Evolutionary conservation across 768 basidiomycete species (phyloP), one percentile per base, ranked within the genome.

Genomic region (Strobilomyces echinocephalus): DNA sequence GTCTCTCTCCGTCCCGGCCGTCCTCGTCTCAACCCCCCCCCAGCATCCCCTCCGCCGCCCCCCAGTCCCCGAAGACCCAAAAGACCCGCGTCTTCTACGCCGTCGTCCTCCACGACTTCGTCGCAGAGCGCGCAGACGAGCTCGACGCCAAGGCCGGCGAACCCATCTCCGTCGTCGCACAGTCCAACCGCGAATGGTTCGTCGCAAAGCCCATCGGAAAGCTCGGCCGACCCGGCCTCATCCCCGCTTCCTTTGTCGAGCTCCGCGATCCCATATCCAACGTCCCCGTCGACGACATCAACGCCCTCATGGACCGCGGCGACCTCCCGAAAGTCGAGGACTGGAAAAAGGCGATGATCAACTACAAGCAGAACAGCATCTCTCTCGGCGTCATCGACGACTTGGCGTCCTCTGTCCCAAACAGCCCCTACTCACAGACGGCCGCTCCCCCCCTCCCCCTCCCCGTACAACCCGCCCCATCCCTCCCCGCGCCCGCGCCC

Each of bases 171-270:
- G 92, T 99, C 55, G 97, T 98, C 52, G 97, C 97, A 0, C 97
- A 98, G 70, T 97, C 95, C n/a, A 99, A 98, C 66, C 91, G 93
- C 59, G 97, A 99, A 70, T 99, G 97, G 97, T 98, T 97, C 70
- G 97, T 99, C 45, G 97, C 97, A 26, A 99, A 99, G 72, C 93
- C 95, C 12, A 99, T 99, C 63, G 93, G 94, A 38, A 80, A 84
- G 51, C 81, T 99, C 18, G 95, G 97, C 30, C 87, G 95, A 50
- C 97, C 97, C 0, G 97, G 97, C 47, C 80, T 99, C 53, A 98
- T 99, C 53, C 97, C 97, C 7, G 95, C 93, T 48, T 85, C 95
- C 2, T 98, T 98, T 68, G 95, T 99, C 61, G 88, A 98, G 71
- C 88, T 98, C 45, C 89, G 93, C 53, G 95, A 99, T 70, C 95